Evolutionary conservation across 1,139 yeast species (phyloP).

Genomic region (Candida anutae): DNA sequence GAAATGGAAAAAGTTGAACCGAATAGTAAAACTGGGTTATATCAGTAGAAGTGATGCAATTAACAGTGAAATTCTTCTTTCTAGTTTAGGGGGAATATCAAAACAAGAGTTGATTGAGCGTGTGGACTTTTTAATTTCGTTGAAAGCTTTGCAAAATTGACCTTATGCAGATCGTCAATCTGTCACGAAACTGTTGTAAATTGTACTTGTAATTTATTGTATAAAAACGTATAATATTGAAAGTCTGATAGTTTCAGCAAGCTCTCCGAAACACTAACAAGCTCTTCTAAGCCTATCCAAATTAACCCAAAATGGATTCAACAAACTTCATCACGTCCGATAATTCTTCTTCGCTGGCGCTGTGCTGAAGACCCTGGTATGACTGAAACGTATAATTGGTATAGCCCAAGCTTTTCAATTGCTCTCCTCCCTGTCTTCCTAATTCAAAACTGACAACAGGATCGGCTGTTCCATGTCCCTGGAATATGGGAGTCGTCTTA

Average conservation of each 20-base stretch:
- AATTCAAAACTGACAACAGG: conserved; percentile 47
- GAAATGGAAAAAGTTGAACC: conserved; percentile 9
- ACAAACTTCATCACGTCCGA: conserved; percentile 51
- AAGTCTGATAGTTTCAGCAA: too few relatives aligned
- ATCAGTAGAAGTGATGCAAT: conserved; percentile 9
- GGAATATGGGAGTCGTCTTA: conserved; percentile 66
- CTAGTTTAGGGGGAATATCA: conserved; percentile 6
- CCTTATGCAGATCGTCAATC: too few relatives aligned
- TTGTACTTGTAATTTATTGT: too few relatives aligned
- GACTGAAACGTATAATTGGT: conserved; percentile 45
- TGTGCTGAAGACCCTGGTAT: conserved; percentile 62
- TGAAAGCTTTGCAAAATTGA: too few relatives aligned
- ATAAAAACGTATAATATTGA: too few relatives aligned
- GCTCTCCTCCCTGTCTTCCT: conserved; percentile 44
- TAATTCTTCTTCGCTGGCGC: conserved; percentile 61
- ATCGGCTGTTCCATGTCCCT: conserved; percentile 83
- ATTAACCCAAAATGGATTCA: too few relatives aligned
- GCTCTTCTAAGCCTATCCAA: too few relatives aligned
- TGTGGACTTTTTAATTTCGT: conserved; percentile 7
- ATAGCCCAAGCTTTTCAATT: conserved; percentile 45
- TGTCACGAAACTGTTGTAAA: too few relatives aligned
- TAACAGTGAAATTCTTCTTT: conserved; percentile 6
- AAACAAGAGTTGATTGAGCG: conserved; percentile 7
- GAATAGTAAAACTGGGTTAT: conserved; percentile 8
- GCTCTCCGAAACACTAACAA: too few relatives aligned